Base-by-base conservation (phyloP, 2,329 filamentous ascomycete species). In the Diaporthe aspalathi region DNA sequence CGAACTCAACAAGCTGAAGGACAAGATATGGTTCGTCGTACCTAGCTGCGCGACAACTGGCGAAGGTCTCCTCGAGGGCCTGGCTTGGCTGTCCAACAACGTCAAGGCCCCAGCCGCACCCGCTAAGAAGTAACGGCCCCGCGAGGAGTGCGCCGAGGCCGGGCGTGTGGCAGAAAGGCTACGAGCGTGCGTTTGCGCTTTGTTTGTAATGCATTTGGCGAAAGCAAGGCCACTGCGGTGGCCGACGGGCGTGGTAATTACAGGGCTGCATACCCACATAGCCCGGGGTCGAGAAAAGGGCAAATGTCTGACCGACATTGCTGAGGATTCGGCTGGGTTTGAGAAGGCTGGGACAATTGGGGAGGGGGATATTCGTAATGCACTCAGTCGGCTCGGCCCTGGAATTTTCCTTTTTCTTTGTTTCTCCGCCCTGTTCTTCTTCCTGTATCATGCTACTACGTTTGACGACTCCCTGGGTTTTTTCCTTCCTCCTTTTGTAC, bases 1-100 rank as follows among this genome's bases (percentile, higher is more conserved):
- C 62, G 88, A 94, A 81, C 88, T 95, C 74, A 89, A 87, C 76
- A 92, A 93, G 80, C 86, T 95, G 76, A 94, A 93, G 83, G 92
- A 95, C 80, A 93, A 93, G 86, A 88, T 94, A 80, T 95, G 92
- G 93, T 94, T 92, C 80, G 93, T 95, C 73, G 92, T 93, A 78
- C 93, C 93, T 66, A 94, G 92, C 82, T 94, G 93, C 79, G 93
- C 93, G 68, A 95, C 92, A 38, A 92, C 92, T 22, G 93, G 93
- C 72, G 93, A 94, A 79, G 93, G 93, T 77, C 87, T 96, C 72
- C 88, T 94, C 76, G 93, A 95, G 83, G 93, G 93, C 76, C 84
- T 96, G 80, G 92, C 91, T 68, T 95, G 93, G 93, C 86, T 95
- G 75, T 94, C 92, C 75, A 94, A 94, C 84, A 95, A 94, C 79